Evolutionary conservation across 2,329 filamentous ascomycete species (phyloP), one percentile per base, ranked within the genome.

Genomic region (Aspergillus sp.): DNA sequence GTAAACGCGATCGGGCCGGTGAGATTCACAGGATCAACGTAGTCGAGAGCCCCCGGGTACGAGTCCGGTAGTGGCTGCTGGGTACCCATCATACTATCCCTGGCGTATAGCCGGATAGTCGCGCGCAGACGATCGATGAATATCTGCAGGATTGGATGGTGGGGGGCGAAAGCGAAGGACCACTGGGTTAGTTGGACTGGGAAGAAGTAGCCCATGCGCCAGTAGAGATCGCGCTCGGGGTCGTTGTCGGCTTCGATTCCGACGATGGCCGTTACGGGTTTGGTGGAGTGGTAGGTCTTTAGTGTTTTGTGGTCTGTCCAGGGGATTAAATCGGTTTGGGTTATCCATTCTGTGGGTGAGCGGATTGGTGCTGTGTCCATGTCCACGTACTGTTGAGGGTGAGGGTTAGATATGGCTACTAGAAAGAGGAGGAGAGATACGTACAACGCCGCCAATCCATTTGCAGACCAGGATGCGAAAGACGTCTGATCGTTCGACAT

Each of bases 141-240:
- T 9, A 55, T 54, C 35, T 64, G 59, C 21, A 72, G 64, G 17
- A 70, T 55, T 1, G 70, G 67, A 45, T 73, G 71, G 1, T 64
- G 62, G 3, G 68, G 61, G 1, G 62, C 58, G 21, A 64, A 64
- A 2, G 70, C 70, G 6, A 73, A 62, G 0, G 69, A 61, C 71
- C 71, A 73, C 33, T 73, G 70, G 0, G 70, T 73, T 6, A 73
- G 58, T 51, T 73, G 70, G 15, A 73, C 57, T 3, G 71, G 68
- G 51, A 68, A 67, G 19, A 64, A 60, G 59, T 73, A 73, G 31
- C 71, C 71, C 66, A 70, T 67, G n/a, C 70, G 70, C 71, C 71
- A 73, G 55, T 71, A 71, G 6, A 52, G 40, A 48, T 71, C 64
- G 37, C 48, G 62, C 12, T 66, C 56, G 1, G 68, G 65, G 17